phyloP scores from a whole-genome alignment of 495 filamentous ascomycete genomes.

The Lichenothelia convexa region DNA sequence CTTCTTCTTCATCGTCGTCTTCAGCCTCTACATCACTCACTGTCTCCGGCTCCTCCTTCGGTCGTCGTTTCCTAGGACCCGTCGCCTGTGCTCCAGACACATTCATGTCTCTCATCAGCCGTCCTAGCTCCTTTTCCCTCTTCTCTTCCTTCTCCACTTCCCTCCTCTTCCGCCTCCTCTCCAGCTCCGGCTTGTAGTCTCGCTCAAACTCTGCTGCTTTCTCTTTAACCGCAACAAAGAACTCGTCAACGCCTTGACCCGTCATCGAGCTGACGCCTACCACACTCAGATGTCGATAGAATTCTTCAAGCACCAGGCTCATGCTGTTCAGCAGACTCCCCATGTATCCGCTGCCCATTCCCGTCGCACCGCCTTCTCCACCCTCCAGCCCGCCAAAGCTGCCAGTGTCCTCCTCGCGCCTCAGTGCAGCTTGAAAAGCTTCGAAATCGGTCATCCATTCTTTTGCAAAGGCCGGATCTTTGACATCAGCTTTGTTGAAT shows the following conservation, averaged over 20 bases:
- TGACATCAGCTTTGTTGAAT: constrained; percentile 95
- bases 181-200: constrained; percentile 85
- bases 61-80: constrained; percentile 14
- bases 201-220: constrained; percentile 80
- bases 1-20: constrained; percentile 31
- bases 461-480: constrained; percentile 79
- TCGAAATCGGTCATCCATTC: constrained; percentile 99
- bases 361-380: constrained; percentile 25
- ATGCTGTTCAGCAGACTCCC: constrained; percentile 89
- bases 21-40: constrained; percentile 42
- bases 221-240: constrained; percentile 70
- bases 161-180: constrained; percentile 53
- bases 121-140: constrained; percentile 64
- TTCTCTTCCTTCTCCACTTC: constrained; percentile 51
- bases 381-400: constrained; percentile 61
- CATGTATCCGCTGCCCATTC: constrained; percentile 78
- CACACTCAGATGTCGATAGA: constrained; percentile 81
- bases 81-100: constrained; percentile 28
- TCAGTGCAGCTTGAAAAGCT: constrained; percentile 74
- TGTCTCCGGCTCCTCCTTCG: constrained; percentile 30
- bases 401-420: constrained; percentile 57
- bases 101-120: constrained; percentile 88
- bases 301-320: constrained; percentile 94
- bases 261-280: constrained; percentile 90
- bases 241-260: constrained; percentile 76